These are phyloP conservation scores for Pseudonectria foliicola DNA, from an alignment of 2,329 filamentous ascomycete genomes.

Conservation along the genomic window DNA sequence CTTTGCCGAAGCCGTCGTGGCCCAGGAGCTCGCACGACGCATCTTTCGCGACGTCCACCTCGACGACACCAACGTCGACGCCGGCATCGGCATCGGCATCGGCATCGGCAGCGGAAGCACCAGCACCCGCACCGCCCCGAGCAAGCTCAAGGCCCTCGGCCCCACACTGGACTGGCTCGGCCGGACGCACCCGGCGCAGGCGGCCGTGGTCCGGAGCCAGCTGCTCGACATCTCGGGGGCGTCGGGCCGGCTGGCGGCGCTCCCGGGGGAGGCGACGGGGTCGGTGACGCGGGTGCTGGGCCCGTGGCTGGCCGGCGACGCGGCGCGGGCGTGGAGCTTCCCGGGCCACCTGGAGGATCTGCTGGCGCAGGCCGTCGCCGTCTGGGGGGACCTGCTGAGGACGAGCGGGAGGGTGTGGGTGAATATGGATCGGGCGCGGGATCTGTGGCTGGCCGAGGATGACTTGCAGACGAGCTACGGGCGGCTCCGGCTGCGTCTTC, in stretches of 20 bases:
- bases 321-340: not conserved
- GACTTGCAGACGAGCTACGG: too few species aligned
- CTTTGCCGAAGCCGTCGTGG: conserved; percentile 2
- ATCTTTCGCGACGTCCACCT: conserved; percentile 1
- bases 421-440: too few species aligned
- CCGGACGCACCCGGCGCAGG: not conserved
- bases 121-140: not conserved
- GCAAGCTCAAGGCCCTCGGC: not conserved
- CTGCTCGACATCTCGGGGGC: not conserved
- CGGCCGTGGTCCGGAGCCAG: conserved; percentile 1
- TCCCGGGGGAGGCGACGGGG: not conserved
- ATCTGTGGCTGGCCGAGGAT: too few species aligned
- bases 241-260: not conserved
- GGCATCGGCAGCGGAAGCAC: too few species aligned
- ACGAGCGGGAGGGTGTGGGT: too few species aligned
- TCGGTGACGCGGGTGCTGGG: not conserved
- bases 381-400: not conserved
- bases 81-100: too few species aligned
- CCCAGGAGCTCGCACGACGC: not conserved
- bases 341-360: not conserved
- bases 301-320: not conserved
- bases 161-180: not conserved
- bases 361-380: not conserved
- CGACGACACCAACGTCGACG: too few species aligned
- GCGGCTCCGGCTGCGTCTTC: too few species aligned